Conservation (phyloP, 2,329 filamentous ascomycete species). For the Immersiporthe knoxdaviesiana region DNA sequence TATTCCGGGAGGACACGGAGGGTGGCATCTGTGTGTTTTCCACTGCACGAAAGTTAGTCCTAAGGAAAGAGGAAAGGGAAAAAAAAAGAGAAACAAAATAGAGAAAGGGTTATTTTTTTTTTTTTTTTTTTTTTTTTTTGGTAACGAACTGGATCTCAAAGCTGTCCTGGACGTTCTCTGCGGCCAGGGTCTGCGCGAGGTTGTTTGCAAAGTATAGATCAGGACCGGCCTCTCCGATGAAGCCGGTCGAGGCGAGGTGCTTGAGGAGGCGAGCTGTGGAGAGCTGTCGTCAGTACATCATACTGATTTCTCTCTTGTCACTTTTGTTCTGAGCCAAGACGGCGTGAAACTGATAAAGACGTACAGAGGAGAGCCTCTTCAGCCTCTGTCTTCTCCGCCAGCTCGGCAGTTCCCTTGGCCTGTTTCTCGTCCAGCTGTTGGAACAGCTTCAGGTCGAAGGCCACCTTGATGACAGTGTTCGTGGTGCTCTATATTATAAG, state of each 20-base stretch:
- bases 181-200: neutral
- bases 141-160: slow-evolving; percentile 6
- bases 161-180: neutral
- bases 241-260: slow-evolving; percentile 7
- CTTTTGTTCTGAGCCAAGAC: too few species aligned
- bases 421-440: neutral
- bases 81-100: too few species aligned
- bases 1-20: neutral
- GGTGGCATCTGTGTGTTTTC: too few species aligned
- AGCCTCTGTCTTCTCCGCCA: slow-evolving; percentile 13
- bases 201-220: slow-evolving; percentile 10
- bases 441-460: slow-evolving; percentile 6
- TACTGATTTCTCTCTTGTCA: neutral
- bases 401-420: slow-evolving; percentile 5
- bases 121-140: too few species aligned
- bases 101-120: too few species aligned
- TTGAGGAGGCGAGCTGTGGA: slow-evolving; percentile 13
- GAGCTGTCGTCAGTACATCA: neutral
- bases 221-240: slow-evolving; percentile 8
- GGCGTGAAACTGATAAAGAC: neutral
- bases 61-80: neutral
- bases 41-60: neutral
- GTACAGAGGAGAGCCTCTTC: slow-evolving; percentile 9
- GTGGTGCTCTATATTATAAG: neutral
- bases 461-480: neutral